Evolutionary conservation across 2,329 filamentous ascomycete genomes (phyloP).

Genomic region (Sclerotinia glacialis): DNA sequence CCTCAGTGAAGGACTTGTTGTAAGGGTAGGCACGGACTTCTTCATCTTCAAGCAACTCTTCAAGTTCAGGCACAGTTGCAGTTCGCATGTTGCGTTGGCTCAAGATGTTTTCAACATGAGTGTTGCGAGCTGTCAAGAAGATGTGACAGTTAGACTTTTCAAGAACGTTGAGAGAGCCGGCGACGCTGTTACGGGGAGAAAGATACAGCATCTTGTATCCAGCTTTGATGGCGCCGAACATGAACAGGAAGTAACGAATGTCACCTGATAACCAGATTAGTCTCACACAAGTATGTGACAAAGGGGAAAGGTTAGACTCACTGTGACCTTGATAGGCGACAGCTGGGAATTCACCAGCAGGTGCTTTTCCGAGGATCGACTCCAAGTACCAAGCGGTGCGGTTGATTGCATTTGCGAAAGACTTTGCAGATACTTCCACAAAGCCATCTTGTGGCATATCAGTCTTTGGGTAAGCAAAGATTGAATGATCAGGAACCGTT

Average conservation of each 20-base stretch:
- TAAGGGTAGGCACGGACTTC: slow-evolving; percentile 34
- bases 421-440: slow-evolving; percentile 27
- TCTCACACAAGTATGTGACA: neutral
- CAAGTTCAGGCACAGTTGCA: slow-evolving; percentile 33
- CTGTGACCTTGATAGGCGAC: slow-evolving; percentile 24
- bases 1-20: slow-evolving; percentile 40
- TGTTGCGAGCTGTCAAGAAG: slow-evolving; percentile 22
- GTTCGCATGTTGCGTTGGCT: slow-evolving; percentile 22
- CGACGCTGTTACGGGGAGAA: slow-evolving; percentile 41
- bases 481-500: slow-evolving; percentile 27
- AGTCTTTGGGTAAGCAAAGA: slow-evolving; percentile 30
- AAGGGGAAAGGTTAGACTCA: neutral
- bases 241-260: slow-evolving; percentile 27
- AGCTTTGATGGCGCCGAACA: slow-evolving; percentile 39
- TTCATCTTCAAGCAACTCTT: slow-evolving; percentile 36
- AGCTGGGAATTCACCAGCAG: slow-evolving; percentile 19
- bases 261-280: slow-evolving; percentile 26
- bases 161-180: slow-evolving; percentile 40
- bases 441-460: slow-evolving; percentile 29
- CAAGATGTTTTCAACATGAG: slow-evolving; percentile 26
- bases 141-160: slow-evolving; percentile 38
- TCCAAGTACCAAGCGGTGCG: slow-evolving; percentile 29
- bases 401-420: slow-evolving; percentile 31
- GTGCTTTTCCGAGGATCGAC: slow-evolving; percentile 23
- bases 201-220: slow-evolving; percentile 41